Conservation (phyloP, 1,284 basidiomycete genomes). For the Rhodotorula mucilaginosa region DNA sequence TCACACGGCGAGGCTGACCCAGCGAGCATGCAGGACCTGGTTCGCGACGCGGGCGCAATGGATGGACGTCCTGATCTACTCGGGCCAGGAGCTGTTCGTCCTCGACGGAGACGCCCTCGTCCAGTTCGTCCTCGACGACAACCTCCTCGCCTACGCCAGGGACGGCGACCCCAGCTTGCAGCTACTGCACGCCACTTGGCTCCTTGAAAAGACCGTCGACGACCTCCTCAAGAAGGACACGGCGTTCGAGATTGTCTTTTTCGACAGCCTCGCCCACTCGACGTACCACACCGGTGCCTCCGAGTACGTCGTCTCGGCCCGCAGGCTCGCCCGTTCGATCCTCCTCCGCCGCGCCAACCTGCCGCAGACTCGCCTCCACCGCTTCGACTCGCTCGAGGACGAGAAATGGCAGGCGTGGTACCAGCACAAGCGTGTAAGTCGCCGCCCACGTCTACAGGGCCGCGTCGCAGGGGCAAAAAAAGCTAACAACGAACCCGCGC, state of each 20-base stretch:
- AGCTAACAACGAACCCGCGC: slow-evolving; percentile 13
- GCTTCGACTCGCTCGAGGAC: slow-evolving; percentile 56
- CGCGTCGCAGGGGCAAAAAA: not conserved
- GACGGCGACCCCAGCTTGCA: slow-evolving; percentile 58
- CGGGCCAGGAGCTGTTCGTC: slow-evolving; percentile 64
- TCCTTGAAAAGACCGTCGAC: slow-evolving; percentile 57
- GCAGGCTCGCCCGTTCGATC: slow-evolving; percentile 57
- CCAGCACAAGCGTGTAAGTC: slow-evolving; percentile 51
- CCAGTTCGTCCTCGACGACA: slow-evolving; percentile 60
- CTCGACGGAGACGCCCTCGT: slow-evolving; percentile 68
- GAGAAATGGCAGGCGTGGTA: slow-evolving; percentile 57
- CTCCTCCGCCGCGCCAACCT: slow-evolving; percentile 57
- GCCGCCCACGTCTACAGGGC: not conserved
- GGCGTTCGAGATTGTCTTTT: slow-evolving; percentile 66
- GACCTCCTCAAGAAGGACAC: slow-evolving; percentile 57
- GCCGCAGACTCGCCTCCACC: slow-evolving; percentile 53
- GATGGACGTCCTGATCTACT: slow-evolving; percentile 70
- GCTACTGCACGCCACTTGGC: slow-evolving; percentile 60
- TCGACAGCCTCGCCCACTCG: slow-evolving; percentile 55
- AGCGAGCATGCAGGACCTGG: slow-evolving; percentile 13
- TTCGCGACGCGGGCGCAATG: slow-evolving; percentile 51
- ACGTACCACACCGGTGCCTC: slow-evolving; percentile 52
- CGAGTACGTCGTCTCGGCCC: slow-evolving; percentile 53
- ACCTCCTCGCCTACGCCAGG: slow-evolving; percentile 58
- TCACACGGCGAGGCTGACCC: not conserved